These are phyloP conservation scores for Geosmithia flava DNA, from an alignment of 2,329 filamentous ascomycete genomes.

Conservation along the genomic window DNA sequence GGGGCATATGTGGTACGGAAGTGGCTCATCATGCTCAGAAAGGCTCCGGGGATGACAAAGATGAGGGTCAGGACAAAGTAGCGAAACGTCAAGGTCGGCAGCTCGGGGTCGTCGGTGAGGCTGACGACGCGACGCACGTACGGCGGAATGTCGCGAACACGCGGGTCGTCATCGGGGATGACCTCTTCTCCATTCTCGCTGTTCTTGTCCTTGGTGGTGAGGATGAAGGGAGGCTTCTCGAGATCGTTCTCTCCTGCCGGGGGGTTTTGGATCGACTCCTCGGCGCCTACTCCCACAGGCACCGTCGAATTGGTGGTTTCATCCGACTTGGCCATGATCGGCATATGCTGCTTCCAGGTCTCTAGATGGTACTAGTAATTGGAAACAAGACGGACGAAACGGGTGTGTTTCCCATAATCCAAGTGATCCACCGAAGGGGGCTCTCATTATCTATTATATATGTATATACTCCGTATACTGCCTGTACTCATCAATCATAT, in stretches of 20 bases:
- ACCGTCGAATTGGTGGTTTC: not conserved
- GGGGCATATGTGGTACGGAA: slow-evolving; percentile 45
- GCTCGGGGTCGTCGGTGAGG: slow-evolving; percentile 40
- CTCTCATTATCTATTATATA: no score
- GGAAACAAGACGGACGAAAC: no score
- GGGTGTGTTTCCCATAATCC: no score
- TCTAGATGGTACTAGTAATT: no score
- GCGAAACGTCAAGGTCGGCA: slow-evolving; percentile 46
- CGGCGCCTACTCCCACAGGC: no score
- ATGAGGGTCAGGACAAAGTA: slow-evolving; percentile 43
- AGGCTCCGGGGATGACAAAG: slow-evolving; percentile 44
- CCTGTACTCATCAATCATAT: no score
- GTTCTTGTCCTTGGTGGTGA: slow-evolving; percentile 7
- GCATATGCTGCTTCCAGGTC: no score
- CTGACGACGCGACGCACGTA: slow-evolving; percentile 45
- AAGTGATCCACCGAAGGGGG: no score
- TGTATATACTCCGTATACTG: no score
- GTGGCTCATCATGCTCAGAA: slow-evolving; percentile 41
- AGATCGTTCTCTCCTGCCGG: slow-evolving; percentile 1
- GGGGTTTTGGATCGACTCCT: not conserved
- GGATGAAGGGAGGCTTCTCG: slow-evolving; percentile 9
- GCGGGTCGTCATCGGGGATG: slow-evolving; percentile 32
- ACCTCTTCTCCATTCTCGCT: slow-evolving; percentile 8
- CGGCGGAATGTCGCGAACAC: slow-evolving; percentile 38
- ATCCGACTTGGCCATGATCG: not conserved